Evolutionary conservation across 768 basidiomycete genomes (phyloP), one percentile per base, ranked within the genome.

Genomic region (Zangia roseola): DNA sequence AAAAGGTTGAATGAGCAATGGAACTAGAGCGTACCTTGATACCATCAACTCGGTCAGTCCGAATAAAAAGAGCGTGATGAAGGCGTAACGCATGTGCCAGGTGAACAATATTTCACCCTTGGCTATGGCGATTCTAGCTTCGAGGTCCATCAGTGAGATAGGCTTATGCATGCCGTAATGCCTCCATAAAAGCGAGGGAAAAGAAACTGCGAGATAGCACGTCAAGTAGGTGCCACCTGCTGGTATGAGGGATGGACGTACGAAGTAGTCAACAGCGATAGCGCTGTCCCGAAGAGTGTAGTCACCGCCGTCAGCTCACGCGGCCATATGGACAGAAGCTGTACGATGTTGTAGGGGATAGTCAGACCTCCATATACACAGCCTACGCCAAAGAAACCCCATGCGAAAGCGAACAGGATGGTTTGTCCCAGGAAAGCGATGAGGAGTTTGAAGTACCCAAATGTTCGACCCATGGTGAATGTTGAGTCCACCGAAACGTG

Each of bases 111-210:
- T 24, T 9, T 24, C 17, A 5, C 53, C 49, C 10, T 35, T 40
- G 5, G 43, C 26, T 12, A 54, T 23, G 13, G 51, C 52, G 16
- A 50, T 28, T 10, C 52, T 49, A 3, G 35, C 33, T 6, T 34
- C 35, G 10, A 56, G 26, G 10, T 36, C 5, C 6, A 50, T 28
- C 20, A 50, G 20, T 10, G 55, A 54, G 17, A 54, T 54, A 6
- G 48, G 45, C 3, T 43, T 13, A 23, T 38, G 41, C 48, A 56
- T 46, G 46, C 16, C 41, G 33, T 20, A 56, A 31, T 6, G 47
- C 52, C 40, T 56, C 52, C n/a, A 34, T 53, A 20, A 56, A 19
- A 2, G 55, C 47, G 0, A 43, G 6, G 2, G 47, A 24, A 19
- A 53, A 49, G 28, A 19, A 45, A 2, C 55, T 53, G 19, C 17